A percentile compares a stretch with the other conserved stretches of the same genome.
phyloP scores from a whole-genome alignment of 1,284 basidiomycete species.

The Malassezia dermatis region DNA sequence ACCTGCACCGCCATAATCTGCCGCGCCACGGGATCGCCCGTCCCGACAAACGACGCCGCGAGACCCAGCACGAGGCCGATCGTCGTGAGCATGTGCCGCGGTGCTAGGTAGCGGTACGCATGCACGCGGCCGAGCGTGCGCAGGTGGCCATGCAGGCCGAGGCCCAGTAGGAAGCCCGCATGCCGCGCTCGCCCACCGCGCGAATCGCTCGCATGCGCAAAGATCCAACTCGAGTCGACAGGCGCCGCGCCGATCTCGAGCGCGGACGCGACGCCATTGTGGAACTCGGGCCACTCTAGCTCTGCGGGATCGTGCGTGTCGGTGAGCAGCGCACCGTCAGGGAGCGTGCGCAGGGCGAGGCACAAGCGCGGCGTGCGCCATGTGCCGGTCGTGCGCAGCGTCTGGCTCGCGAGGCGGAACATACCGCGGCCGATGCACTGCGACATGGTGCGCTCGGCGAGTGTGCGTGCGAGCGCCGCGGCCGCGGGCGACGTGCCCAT shows the following conservation, averaged over 20 bases:
- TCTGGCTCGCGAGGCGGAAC: slow-evolving; percentile 33
- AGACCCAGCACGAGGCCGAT: slow-evolving; percentile 85
- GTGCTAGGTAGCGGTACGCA: slow-evolving; percentile 75
- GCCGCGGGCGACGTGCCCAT: slow-evolving; percentile 20
- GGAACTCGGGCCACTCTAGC: slow-evolving; percentile 85
- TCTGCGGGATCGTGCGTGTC: slow-evolving; percentile 24
- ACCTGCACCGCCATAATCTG: slow-evolving; percentile 85
- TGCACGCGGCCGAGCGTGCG: slow-evolving; percentile 73
- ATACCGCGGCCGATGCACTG: slow-evolving; percentile 35
- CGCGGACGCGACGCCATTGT: slow-evolving; percentile 88
- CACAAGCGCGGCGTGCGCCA: slow-evolving; percentile 34
- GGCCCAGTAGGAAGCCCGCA: slow-evolving; percentile 83
- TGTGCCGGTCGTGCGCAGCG: slow-evolving; percentile 27
- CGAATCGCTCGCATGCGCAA: slow-evolving; percentile 25
- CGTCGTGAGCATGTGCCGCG: slow-evolving; percentile 86
- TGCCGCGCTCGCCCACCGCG: slow-evolving; percentile 67
- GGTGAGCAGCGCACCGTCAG: slow-evolving; percentile 22
- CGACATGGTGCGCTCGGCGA: slow-evolving; percentile 37
- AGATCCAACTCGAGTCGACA: slow-evolving; percentile 44
- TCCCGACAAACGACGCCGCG: slow-evolving; percentile 81
- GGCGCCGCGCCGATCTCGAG: slow-evolving; percentile 63
- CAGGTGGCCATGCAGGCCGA: slow-evolving; percentile 83
- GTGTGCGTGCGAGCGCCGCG: slow-evolving; percentile 12
- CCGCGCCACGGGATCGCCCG: slow-evolving; percentile 71
- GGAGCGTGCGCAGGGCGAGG: slow-evolving; percentile 28